These are phyloP conservation scores for Passiflora organensis DNA, from an alignment of 345 rosid genomes.

Conservation along the genomic window DNA sequence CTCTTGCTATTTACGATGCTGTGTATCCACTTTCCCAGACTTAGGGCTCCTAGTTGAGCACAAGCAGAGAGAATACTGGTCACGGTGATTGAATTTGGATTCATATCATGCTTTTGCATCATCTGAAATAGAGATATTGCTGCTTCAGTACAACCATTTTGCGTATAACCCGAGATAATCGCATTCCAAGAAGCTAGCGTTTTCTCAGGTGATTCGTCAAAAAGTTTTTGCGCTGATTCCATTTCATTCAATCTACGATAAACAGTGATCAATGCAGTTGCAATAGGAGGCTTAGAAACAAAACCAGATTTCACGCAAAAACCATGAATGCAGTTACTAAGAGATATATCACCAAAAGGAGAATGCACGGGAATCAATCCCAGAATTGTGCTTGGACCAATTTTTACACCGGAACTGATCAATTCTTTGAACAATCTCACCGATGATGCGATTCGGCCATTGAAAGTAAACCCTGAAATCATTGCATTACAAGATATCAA, in stretches of 20 bases:
- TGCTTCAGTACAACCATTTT: conserved; percentile 61
- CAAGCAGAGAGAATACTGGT: conserved; percentile 74
- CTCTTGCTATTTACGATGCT: conserved; percentile 40
- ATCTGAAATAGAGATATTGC: conserved; percentile 62
- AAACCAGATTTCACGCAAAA: conserved; percentile 46
- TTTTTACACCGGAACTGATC: conserved; percentile 39
- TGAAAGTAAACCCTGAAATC: conserved; percentile 63
- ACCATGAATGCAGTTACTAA: conserved; percentile 46
- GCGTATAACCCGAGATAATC: conserved; percentile 76
- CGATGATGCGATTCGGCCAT: conserved; percentile 45
- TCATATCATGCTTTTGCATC: conserved; percentile 47
- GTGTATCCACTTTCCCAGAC: conserved; percentile 72
- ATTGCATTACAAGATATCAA: conserved; percentile 70
- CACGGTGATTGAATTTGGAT: conserved; percentile 60
- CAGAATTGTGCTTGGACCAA: conserved; percentile 55
- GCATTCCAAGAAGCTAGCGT: conserved; percentile 81
- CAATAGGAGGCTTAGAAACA: conserved; percentile 43
- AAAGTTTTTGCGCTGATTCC: conserved; percentile 44
- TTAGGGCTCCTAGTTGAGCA: conserved; percentile 67
- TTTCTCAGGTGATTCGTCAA: conserved; percentile 51
- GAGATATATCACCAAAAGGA: conserved; percentile 52
- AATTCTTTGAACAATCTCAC: conserved; percentile 46
- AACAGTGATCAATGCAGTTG: conserved; percentile 60
- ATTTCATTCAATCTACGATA: conserved; percentile 60
- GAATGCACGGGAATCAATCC: conserved; percentile 67